phyloP scores from a whole-genome alignment of 1,284 basidiomycete genomes.

The Ustilago vetiveriae region DNA sequence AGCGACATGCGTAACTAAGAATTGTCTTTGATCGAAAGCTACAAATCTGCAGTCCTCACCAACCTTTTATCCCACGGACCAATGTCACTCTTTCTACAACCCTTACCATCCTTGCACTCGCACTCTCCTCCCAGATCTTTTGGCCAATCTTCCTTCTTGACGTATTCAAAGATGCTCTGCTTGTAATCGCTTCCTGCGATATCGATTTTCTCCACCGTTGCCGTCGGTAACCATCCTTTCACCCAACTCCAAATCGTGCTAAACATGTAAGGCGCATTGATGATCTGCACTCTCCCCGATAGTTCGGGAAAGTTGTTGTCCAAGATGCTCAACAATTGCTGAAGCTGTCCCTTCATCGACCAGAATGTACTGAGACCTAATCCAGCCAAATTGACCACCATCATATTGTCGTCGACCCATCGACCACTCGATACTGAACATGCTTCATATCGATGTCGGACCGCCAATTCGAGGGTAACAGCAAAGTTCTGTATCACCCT shows the following conservation, averaged over 20 bases:
- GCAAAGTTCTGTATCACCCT: slow-evolving; percentile 63
- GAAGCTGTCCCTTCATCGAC: slow-evolving; percentile 62
- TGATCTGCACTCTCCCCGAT: slow-evolving; percentile 63
- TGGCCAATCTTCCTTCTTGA: slow-evolving; percentile 55
- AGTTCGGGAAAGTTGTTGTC: slow-evolving; percentile 66
- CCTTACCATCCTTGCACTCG: slow-evolving; percentile 31
- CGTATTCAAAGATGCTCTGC: slow-evolving; percentile 45
- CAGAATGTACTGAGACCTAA: slow-evolving; percentile 62
- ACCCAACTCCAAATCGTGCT: slow-evolving; percentile 61
- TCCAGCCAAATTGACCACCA: slow-evolving; percentile 63
- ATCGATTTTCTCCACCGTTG: slow-evolving; percentile 63
- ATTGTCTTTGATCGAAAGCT: too few relatives aligned
- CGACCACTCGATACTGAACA: slow-evolving; percentile 44
- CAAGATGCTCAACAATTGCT: slow-evolving; percentile 54
- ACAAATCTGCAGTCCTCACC: slow-evolving; percentile 19
- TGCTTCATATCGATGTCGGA: slow-evolving; percentile 55
- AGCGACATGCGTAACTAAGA: too few relatives aligned
- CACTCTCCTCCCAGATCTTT: slow-evolving; percentile 59
- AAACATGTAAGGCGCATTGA: slow-evolving; percentile 64
- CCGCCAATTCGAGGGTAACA: slow-evolving; percentile 61
- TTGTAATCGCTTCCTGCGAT: slow-evolving; percentile 58
- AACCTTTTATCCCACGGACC: slow-evolving; percentile 58
- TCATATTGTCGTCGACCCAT: slow-evolving; percentile 64
- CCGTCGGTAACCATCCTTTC: slow-evolving; percentile 62
- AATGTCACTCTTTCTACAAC: slow-evolving; percentile 48